Evolutionary conservation across 352 stramenopile genomes (phyloP).

Genomic region (Globisporangium viniferum): DNA sequence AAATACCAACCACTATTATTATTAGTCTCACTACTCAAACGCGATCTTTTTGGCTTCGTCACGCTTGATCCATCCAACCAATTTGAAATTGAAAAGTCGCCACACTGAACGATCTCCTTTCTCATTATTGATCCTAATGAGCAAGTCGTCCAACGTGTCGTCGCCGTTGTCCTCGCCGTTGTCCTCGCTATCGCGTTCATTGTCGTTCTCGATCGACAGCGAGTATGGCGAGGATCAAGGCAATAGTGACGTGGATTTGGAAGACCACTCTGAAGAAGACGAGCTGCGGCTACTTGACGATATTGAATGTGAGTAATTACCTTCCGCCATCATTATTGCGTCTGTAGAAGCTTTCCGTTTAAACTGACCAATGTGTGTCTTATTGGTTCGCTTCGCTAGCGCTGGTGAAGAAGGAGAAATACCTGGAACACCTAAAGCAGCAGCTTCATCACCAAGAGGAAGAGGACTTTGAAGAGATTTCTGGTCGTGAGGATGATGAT

Average conservation of each 20-base stretch:
- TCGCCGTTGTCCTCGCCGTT: background rate
- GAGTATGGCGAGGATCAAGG: background rate
- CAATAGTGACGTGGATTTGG: background rate
- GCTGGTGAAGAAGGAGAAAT: constrained; percentile 31
- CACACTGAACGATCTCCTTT: too few species aligned
- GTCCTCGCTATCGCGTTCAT: background rate
- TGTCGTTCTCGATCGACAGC: background rate
- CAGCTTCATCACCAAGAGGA: background rate
- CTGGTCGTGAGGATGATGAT: background rate
- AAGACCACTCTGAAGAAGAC: background rate
- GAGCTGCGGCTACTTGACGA: background rate
- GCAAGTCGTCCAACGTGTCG: background rate
- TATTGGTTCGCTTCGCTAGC: background rate
- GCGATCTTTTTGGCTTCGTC: background rate
- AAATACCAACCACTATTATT: background rate
- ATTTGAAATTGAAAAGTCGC: background rate
- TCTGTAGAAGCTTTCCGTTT: background rate
- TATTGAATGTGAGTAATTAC: background rate
- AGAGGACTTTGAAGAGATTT: background rate
- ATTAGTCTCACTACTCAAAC: background rate
- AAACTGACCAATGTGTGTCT: background rate
- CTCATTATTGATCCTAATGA: background rate
- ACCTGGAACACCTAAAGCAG: constrained; percentile 18
- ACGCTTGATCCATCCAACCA: too few species aligned
- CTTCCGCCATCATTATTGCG: background rate